Conservation (phyloP, 139 green algal genomes). For the Chlamydomonas incerta region DNA sequence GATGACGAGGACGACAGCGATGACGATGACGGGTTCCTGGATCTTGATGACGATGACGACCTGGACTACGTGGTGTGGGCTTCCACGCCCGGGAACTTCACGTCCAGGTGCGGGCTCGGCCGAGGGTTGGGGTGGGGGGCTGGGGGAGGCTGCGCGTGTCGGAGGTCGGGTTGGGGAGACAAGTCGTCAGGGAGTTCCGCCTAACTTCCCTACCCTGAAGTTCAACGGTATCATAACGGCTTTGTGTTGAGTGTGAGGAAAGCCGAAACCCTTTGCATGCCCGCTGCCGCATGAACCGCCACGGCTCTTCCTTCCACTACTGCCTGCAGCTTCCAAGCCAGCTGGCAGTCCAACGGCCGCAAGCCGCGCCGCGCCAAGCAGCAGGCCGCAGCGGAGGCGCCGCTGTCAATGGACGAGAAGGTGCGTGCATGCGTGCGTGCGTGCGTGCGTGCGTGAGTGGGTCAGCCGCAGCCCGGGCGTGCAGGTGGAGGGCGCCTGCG, state of each 20-base stretch:
- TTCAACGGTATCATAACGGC: too few relatives aligned
- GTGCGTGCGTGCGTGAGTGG: too few relatives aligned
- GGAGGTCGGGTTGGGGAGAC: too few relatives aligned
- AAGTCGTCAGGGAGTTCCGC: too few relatives aligned
- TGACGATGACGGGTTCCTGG: background rate
- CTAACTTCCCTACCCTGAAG: too few relatives aligned
- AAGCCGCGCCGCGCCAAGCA: background rate
- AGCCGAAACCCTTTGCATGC: background rate
- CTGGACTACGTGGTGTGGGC: slow-evolving; percentile 18
- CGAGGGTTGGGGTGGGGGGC: background rate
- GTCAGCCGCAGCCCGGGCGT: too few relatives aligned
- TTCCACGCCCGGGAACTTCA: background rate
- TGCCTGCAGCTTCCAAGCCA: slow-evolving; percentile 27
- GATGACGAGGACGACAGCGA: slow-evolving; percentile 8
- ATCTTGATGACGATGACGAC: background rate
- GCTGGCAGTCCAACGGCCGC: slow-evolving; percentile 22
- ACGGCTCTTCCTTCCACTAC: too few relatives aligned
- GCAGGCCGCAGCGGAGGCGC: background rate
- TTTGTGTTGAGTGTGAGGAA: too few relatives aligned
- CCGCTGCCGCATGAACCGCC: too few relatives aligned
- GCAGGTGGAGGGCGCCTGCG: too few relatives aligned
- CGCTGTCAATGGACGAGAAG: slow-evolving; percentile 10
- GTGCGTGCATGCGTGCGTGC: too few relatives aligned
- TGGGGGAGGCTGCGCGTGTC: too few relatives aligned
- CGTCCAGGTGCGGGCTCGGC: background rate